Conservation (phyloP, 192 early-diverging fungal genomes). For the Paraglomus occultum region DNA sequence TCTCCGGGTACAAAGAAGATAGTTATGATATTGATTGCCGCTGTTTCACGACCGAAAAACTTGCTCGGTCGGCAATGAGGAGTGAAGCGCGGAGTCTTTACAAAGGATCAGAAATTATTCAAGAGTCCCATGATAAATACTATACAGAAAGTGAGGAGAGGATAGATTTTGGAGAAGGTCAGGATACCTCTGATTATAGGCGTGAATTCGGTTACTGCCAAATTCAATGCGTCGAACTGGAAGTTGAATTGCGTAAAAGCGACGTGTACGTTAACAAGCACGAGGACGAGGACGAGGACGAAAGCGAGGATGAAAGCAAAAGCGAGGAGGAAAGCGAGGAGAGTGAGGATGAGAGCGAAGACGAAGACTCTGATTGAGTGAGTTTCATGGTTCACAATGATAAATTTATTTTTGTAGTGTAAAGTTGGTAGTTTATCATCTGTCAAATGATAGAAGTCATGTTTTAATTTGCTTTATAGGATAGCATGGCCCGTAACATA, state of each 20-base stretch:
- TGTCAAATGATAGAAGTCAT: not conserved
- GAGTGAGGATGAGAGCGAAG: not conserved
- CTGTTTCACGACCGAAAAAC: not conserved
- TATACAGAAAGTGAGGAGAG: not conserved
- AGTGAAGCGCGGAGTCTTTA: slow-evolving; percentile 11
- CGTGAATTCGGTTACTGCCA: slow-evolving; percentile 1
- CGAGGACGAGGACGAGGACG: not conserved
- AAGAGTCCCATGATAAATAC: not conserved
- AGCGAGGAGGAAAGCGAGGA: not conserved
- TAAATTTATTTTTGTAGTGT: not conserved
- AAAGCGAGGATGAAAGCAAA: not conserved
- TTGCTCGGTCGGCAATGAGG: not conserved
- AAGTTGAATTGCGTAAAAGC: slow-evolving; percentile 1
- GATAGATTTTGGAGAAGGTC: slow-evolving; percentile 9
- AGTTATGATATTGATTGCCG: not conserved
- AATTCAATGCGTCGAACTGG: slow-evolving; percentile 2
- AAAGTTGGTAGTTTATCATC: not conserved
- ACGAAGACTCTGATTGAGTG: not conserved
- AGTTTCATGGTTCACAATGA: slow-evolving; percentile 11
- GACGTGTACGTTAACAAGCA: too few relatives aligned
- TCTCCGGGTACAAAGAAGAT: not conserved
- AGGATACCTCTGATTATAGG: slow-evolving; percentile 10
- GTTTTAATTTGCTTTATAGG: too few relatives aligned
- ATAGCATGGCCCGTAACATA: too few relatives aligned
- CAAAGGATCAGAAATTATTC: not conserved